Conservation (phyloP, 2,329 filamentous ascomycete genomes). For the Trichoderma oligosporum region DNA sequence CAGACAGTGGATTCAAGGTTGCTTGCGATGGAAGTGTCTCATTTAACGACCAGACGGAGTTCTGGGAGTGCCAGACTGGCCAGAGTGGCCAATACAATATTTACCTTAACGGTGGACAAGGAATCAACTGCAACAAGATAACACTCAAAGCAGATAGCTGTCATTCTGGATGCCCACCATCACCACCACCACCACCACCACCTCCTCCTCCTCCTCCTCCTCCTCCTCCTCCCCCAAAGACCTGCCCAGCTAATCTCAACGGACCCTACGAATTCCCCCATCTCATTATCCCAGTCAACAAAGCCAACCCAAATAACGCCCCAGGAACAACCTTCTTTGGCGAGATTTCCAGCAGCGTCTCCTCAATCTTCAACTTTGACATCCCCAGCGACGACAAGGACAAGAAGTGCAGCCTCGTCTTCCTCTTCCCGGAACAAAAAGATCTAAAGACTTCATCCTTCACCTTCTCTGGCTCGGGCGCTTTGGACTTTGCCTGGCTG, state of each 20-base stretch:
- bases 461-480: constrained; percentile 46
- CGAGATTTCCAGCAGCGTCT: constrained; percentile 49
- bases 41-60: constrained; percentile 49
- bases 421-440: constrained; percentile 56
- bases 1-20: constrained; percentile 54
- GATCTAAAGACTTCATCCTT: constrained; percentile 58
- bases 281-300: constrained; percentile 59
- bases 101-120: constrained; percentile 42
- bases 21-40: constrained; percentile 49
- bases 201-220: constrained; percentile 20
- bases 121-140: constrained; percentile 46
- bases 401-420: constrained; percentile 60
- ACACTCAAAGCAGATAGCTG: constrained; percentile 43
- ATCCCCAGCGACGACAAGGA: constrained; percentile 51
- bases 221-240: constrained; percentile 20
- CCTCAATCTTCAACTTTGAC: constrained; percentile 67
- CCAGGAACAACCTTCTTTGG: constrained; percentile 55
- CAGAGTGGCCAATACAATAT: constrained; percentile 53
- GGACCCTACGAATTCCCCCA: constrained; percentile 55
- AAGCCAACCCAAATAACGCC: constrained; percentile 47
- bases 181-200: constrained; percentile 13
- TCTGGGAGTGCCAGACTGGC: constrained; percentile 57
- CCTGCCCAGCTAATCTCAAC: constrained; percentile 44
- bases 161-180: constrained; percentile 23
- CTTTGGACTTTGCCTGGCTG: constrained; percentile 51